Evolutionary conservation across 768 basidiomycete genomes (phyloP).

Genomic region (Hypholoma fasciculare): DNA sequence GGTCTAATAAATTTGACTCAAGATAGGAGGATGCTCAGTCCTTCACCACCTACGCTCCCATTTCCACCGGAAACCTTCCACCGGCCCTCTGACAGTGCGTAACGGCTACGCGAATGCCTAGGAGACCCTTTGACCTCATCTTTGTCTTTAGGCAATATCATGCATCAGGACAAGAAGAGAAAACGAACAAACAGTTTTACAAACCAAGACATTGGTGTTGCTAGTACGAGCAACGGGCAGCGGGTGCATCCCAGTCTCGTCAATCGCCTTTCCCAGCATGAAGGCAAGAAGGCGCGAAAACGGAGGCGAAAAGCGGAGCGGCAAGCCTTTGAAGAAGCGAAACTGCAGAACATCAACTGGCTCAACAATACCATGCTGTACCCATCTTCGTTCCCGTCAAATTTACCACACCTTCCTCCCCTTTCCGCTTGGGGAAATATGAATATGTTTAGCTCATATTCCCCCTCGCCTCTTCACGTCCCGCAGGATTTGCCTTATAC

Average conservation of each 20-base stretch:
- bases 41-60: neutral
- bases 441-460: neutral
- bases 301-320: constrained; percentile 36
- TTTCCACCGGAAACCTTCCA: neutral
- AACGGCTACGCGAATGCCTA: neutral
- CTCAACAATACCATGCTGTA: constrained; percentile 12
- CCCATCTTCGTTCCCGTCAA: constrained; percentile 5
- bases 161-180: constrained; percentile 13
- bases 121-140: neutral
- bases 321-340: constrained; percentile 29
- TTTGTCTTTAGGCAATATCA: neutral
- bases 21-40: neutral
- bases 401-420: neutral
- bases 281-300: constrained; percentile 43
- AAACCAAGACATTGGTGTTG: constrained; percentile 8
- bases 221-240: constrained; percentile 8
- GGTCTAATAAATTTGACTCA: neutral
- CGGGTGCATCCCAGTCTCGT: constrained; percentile 16
- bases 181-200: constrained; percentile 19
- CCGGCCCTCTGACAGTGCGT: constrained; percentile 3
- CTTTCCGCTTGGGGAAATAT: neutral
- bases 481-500: neutral
- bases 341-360: constrained; percentile 17
- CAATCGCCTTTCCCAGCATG: constrained; percentile 23
- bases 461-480: neutral